Base-by-base conservation (phyloP, 2,329 filamentous ascomycete species). In the Dothiorella sarmentorum region DNA sequence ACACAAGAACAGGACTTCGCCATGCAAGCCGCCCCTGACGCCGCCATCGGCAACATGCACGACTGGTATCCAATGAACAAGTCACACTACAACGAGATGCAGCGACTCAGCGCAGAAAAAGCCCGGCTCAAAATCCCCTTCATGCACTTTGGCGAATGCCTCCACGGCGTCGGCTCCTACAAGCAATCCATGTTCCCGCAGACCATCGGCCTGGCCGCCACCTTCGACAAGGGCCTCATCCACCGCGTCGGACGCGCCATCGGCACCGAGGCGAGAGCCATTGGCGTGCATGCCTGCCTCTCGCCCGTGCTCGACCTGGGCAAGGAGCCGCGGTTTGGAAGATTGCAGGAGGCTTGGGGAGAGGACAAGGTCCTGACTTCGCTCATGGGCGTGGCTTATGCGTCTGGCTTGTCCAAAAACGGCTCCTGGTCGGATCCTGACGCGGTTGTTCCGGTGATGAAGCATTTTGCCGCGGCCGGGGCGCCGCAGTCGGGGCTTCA, bases 391-490 rank as follows among this genome's bases (percentile, higher is more conserved):
- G 73, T 77, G 13, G 75, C 76, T 1, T 77, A 75, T 60, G 67
- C 75, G 0, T 74, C 71, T 4, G 75, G 76, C 0, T 57, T 78
- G 17, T 78, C 75, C 2, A 78, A 78, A 56, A 77, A 78, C 51
- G 67, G 74, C 15, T 74, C 73, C 4, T 77, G 73, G 75, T 67
- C 69, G 4, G 72, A 75, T 2, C 65, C 69, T 0, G 75, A 78
- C 63, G 76, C 76, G 5, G 72, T 78, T 7, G 73, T 69, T 17
- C 76, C 76, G 0, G 73, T 78, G 1, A 70, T 78, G 65, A 78
- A 78, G 68, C 76, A 78, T 62, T 78, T 78, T 62, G 76, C 76
- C 0, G 76, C 75, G 0, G 75, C 78, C 62, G 76, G 76, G 0
- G 69, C 73, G 22, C 74, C 74, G 0, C 75, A 77, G 58, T 71